Base-by-base conservation (phyloP, 441 rosid genomes). In the Aleurites moluccanus region DNA sequence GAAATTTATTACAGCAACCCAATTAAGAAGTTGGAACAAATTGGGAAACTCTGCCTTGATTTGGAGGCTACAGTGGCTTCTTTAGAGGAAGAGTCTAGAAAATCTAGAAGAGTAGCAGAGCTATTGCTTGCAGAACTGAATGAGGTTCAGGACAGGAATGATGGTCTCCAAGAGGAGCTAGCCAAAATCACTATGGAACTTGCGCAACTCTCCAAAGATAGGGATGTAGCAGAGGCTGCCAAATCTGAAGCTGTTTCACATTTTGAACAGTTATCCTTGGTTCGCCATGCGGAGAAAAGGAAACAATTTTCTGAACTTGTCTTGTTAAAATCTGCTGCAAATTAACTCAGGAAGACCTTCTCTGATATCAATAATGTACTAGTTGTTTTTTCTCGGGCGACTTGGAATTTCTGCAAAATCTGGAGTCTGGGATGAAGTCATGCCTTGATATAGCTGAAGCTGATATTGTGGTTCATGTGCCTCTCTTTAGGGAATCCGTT, bases 71-170 rank as follows among this genome's bases (percentile, higher is more conserved):
- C 89, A 68, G 76, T 86, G 72, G 81, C 88, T 83, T 83, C 89
- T 80, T 85, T 85, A 25, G 94, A 94, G 78, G 93, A 87, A 80
- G 96, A 94, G 73, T 88, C 91, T 11, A 88, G 75, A 80, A 97
- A 94, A 83, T 93, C 98, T 75, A 86, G 81, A 83, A 89, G 92
- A 82, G 98, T 98, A 35, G 93, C 99, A 52, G 97, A 97, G 83
- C 88, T 94, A 75, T 87, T 97, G 78, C 87, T 95, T 83, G 96
- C 98, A 2, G 99, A 97, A 84, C 84, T 95, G 83, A 92, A 93
- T 79, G 99, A 97, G 81, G 99, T 95, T 80, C 98, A 95, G 83
- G 98, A 93, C 82, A 95, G 97, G 88, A 94, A 97, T 79, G 99
- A 95, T 74, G 70, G 82, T 74, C 89, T 97, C 74, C 99, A 91